phyloP scores from a whole-genome alignment of 768 basidiomycete genomes.

The Auricularia heimuer region DNA sequence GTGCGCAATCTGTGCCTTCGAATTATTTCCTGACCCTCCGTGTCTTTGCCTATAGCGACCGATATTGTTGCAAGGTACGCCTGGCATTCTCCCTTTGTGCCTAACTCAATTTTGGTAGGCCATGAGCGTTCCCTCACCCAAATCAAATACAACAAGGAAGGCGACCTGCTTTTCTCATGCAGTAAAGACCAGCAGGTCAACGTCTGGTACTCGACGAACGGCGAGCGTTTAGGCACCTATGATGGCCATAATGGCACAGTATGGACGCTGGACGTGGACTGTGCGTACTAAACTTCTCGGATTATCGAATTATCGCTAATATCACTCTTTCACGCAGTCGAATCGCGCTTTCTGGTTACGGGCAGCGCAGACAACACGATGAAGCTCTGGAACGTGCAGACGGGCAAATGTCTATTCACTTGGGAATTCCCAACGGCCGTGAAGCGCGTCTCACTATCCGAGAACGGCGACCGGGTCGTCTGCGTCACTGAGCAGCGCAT shows the following conservation, averaged over 20 bases:
- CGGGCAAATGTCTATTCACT: constrained; percentile 83
- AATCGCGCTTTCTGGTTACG: constrained; percentile 78
- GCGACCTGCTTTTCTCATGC: constrained; percentile 90
- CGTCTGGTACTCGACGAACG: constrained; percentile 96
- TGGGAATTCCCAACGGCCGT: constrained; percentile 99
- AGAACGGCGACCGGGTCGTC: constrained; percentile 72
- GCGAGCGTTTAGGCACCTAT: constrained; percentile 94
- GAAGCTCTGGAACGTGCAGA: constrained; percentile 79
- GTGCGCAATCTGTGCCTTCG: too few relatives aligned
- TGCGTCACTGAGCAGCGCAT: constrained; percentile 97
- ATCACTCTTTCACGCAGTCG: constrained; percentile 36
- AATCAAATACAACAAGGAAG: constrained; percentile 95
- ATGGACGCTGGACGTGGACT: constrained; percentile 95
- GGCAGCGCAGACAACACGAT: constrained; percentile 93
- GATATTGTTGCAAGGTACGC: neutral
- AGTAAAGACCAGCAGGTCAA: constrained; percentile 95
- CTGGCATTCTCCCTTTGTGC: neutral
- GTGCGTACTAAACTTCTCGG: constrained; percentile 37
- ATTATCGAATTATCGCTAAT: constrained; percentile 3
- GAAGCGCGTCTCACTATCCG: constrained; percentile 88
- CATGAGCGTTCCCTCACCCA: constrained; percentile 96
- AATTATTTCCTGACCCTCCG: too few relatives aligned
- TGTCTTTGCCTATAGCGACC: neutral
- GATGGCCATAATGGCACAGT: constrained; percentile 92
- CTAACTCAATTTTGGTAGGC: constrained; percentile 35